A percentile compares a stretch with the other conserved stretches of the same genome.
These are phyloP conservation scores for Sicyos edulis DNA, from an alignment of 306 rosid genomes.

Conservation along the genomic window DNA sequence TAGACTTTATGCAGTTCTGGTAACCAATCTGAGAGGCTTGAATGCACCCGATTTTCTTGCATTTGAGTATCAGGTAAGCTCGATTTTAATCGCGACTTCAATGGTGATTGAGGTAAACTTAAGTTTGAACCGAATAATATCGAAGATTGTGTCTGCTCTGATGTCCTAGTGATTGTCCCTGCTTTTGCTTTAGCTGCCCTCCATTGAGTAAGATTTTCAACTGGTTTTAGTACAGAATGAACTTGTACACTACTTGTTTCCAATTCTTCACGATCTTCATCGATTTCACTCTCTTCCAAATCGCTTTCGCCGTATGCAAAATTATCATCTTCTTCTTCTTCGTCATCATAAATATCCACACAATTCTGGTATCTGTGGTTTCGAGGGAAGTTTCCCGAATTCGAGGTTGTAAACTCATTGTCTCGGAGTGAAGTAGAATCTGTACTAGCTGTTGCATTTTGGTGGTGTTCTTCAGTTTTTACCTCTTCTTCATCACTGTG, in stretches of 20 bases:
- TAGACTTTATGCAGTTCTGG: constrained; percentile 4
- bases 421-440: constrained; percentile 22
- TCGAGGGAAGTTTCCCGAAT: constrained; percentile 33
- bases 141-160: constrained; percentile 24
- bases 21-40: constrained; percentile 82
- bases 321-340: constrained; percentile 55
- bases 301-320: constrained; percentile 43
- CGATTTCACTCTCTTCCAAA: constrained; percentile 31
- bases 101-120: constrained; percentile 26
- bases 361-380: constrained; percentile 73
- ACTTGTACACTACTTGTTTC: neutral
- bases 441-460: constrained; percentile 25
- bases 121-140: constrained; percentile 25
- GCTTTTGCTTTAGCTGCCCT: constrained; percentile 72
- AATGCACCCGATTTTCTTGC: constrained; percentile 57
- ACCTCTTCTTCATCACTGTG: constrained; percentile 45
- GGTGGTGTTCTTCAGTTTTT: constrained; percentile 24
- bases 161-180: constrained; percentile 34
- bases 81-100: constrained; percentile 27
- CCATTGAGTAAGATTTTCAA: constrained; percentile 83
- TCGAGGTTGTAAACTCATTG: constrained; percentile 25
- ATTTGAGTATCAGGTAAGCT: constrained; percentile 44
- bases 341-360: constrained; percentile 43
- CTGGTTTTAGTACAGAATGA: constrained; percentile 64
- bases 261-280: constrained; percentile 27